These are phyloP conservation scores for Eryngium alpinum DNA, from an alignment of 140 eudicot genomes.

Conservation along the genomic window DNA sequence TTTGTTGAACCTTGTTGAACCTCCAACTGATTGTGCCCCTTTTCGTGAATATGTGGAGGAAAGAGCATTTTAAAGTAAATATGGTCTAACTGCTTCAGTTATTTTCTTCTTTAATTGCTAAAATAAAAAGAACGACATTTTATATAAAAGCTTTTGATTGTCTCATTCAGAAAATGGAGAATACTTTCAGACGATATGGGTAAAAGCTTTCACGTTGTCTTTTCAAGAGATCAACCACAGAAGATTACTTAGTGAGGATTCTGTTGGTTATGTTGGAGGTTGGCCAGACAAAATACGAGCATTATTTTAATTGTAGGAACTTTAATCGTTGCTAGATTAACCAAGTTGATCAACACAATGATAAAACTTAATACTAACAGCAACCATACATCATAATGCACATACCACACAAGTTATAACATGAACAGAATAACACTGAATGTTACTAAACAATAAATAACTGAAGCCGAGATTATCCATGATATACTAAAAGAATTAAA, in stretches of 20 bases:
- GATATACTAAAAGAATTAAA: too few species aligned
- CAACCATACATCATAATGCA: too few species aligned
- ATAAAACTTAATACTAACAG: too few species aligned
- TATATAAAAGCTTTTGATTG: constrained; percentile 72
- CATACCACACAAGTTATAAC: too few species aligned
- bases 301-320: too few species aligned
- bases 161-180: constrained; percentile 54
- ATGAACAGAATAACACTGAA: too few species aligned
- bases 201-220: constrained; percentile 83
- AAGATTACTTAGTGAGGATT: constrained; percentile 74
- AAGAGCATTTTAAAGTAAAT: constrained; percentile 50
- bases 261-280: constrained; percentile 82
- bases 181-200: constrained; percentile 81
- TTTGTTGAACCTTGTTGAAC: constrained; percentile 93
- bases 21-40: constrained; percentile 98
- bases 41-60: constrained; percentile 84
- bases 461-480: too few species aligned
- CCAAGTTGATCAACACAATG: too few species aligned
- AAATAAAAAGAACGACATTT: constrained; percentile 60
- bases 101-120: constrained; percentile 88
- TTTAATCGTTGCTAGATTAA: too few species aligned
- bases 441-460: too few species aligned
- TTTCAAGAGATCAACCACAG: constrained; percentile 81
- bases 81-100: constrained; percentile 54
- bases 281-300: constrained; percentile 88